Evolutionary conservation across 805 yeast species (phyloP), one percentile per base, ranked within the genome.

Genomic region (Sugiyamaella lignohabitans): DNA sequence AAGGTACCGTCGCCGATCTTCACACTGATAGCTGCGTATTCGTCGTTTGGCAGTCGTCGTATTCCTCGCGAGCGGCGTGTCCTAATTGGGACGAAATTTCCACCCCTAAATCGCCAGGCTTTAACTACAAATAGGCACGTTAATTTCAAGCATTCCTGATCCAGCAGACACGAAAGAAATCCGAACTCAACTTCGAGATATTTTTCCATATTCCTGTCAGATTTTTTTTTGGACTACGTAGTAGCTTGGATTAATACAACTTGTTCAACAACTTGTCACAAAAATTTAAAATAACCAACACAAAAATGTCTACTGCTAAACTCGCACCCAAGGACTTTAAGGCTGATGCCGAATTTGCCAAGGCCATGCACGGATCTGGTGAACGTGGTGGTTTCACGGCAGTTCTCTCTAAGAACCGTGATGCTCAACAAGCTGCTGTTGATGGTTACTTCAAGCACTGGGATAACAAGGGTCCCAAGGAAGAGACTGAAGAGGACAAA

Each of bases 381-480:
- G 63, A 76, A 48, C 76, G 74, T 57, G 70, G 80, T 34, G 98
- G 98, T 40, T 70, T 87, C 53, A 62, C 76, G 30, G 96, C 97
- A 27, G 74, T 88, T 57, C 63, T 87, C 48, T 67, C 80, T 56
- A 93, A 93, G 72, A 76, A 87, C 68, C 78, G 79, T 56, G 74
- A 74, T 40, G 97, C 91, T 37, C 86, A 86, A 61, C 76, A 77
- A 55, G 84, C 82, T 43, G 97, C 97, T 45, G 80, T 80, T 55
- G 82, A 79, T 54, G 95, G 93, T 49, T 91, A 93, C 69, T 84
- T 93, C 77, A 86, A 87, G 73, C 95, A 88, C 71, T 91, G 98
- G 98, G 96, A 91, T 63, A 95, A 95, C 61, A 85, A 85, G 65
- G 82, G 62, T 22, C 80, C 80, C 56, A 65, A 76, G 49, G 79